Evolutionary conservation across 2,329 filamentous ascomycete genomes (phyloP).

Genomic region (Fusarium burgessii): DNA sequence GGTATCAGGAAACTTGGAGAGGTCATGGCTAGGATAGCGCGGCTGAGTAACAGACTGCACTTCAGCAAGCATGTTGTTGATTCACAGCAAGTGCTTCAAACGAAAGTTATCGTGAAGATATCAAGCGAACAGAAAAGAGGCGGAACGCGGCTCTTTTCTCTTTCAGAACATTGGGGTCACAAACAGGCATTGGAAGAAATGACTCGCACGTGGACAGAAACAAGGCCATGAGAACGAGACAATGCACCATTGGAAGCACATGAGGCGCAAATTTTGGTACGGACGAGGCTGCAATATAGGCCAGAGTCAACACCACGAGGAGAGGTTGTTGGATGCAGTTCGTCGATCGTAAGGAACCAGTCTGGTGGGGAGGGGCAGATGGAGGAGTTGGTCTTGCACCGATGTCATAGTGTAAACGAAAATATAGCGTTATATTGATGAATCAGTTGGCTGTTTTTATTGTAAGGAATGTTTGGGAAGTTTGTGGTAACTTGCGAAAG

Average conservation of each 20-base stretch:
- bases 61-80: constrained; percentile 33
- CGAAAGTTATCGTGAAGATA: background rate
- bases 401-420: constrained; percentile 23
- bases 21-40: constrained; percentile 51
- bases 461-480: background rate
- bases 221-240: constrained; percentile 31
- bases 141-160: constrained; percentile 44
- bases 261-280: constrained; percentile 25
- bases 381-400: constrained; percentile 45
- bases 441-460: background rate
- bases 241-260: constrained; percentile 22
- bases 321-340: constrained; percentile 48
- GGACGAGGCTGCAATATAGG: constrained; percentile 42
- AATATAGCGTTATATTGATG: constrained; percentile 24
- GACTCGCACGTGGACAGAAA: constrained; percentile 45
- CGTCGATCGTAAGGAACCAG: constrained; percentile 39
- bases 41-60: background rate
- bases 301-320: constrained; percentile 48
- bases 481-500: background rate
- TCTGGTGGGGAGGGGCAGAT: constrained; percentile 45
- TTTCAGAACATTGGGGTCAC: constrained; percentile 15
- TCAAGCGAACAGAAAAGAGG: background rate
- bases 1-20: constrained; percentile 58
- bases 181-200: constrained; percentile 22
- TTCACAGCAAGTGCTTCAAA: constrained; percentile 9